phyloP scores from a whole-genome alignment of 805 yeast genomes.

The Candida palmyrensis region DNA sequence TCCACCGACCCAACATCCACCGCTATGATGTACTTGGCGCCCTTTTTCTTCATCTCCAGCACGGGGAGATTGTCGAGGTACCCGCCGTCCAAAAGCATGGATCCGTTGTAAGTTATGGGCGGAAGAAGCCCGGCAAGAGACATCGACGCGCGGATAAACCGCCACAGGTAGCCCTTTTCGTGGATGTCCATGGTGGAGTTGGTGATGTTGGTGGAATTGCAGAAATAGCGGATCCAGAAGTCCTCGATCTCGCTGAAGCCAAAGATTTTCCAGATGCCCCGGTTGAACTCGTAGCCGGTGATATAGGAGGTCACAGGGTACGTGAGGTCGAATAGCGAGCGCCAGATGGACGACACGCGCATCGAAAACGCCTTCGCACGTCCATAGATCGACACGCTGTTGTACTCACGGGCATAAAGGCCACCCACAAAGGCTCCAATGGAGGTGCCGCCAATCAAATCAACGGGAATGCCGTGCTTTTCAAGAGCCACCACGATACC shows the following conservation, averaged over 20 bases:
- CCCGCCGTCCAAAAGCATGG: conserved; percentile 94
- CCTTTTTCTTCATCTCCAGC: conserved; percentile 82
- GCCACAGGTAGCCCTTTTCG: conserved; percentile 89
- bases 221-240: conserved; percentile 85
- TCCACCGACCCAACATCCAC: conserved; percentile 96
- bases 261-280: conserved; percentile 96
- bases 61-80: conserved; percentile 93
- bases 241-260: conserved; percentile 93
- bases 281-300: conserved; percentile 94
- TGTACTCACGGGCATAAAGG: conserved; percentile 86
- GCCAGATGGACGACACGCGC: conserved; percentile 80
- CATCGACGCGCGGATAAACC: conserved; percentile 95
- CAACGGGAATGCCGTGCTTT: conserved; percentile 90
- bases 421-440: conserved; percentile 97
- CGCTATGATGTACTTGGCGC: conserved; percentile 83
- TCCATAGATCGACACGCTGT: conserved; percentile 86
- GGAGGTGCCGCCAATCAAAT: conserved; percentile 92
- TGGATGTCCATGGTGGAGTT: conserved; percentile 94
- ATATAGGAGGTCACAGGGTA: conserved; percentile 93
- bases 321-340: conserved; percentile 77
- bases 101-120: conserved; percentile 81
- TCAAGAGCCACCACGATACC: conserved; percentile 91
- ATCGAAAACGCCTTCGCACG: conserved; percentile 82
- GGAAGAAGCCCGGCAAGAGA: conserved; percentile 92
- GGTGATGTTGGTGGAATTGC: conserved; percentile 93